Evolutionary conservation across 495 filamentous ascomycete genomes (phyloP), one percentile per base, ranked within the genome.

Genomic region (Penicillium lagena): DNA sequence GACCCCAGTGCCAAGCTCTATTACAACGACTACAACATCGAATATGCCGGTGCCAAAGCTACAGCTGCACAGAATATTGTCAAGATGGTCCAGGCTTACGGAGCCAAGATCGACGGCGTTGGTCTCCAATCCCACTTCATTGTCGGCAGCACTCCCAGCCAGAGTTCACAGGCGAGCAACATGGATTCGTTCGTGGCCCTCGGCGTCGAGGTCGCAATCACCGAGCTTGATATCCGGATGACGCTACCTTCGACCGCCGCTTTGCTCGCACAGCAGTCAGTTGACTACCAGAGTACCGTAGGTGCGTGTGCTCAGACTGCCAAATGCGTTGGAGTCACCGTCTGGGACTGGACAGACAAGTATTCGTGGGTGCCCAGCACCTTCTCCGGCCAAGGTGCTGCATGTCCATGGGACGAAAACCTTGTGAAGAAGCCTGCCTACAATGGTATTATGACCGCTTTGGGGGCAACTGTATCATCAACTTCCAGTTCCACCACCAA

Each of bases 21-120:
- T 69, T 82, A 85, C 68, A 87, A 87, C 64, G 66, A 74, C 49
- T 87, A 85, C 66, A 83, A 79, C 64, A 77, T 82, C 53, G 82
- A 85, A 57, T 67, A 55, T 5, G 63, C 68, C 7, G 68, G 73
- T 6, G 49, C 63, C 37, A 77, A 82, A 55, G 59, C 69, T 30
- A 66, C 64, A 0, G 74, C 55, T 6, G 70, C 68, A 4, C 60
- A 63, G 9, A 56, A 53, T 9, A 74, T 85, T 37, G 76, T 85
- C 42, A 67, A 76, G 46, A 54, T 73, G 17, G 54, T 86, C 14
- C 48, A 76, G 39, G 65, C 68, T 1, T 72, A 67, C 14, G 77
- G 75, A 0, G 70, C 70, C 27, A 72, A 72, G 39, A 80, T 86
- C 48, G 79, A 86, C 47, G 81, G 82, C 10, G 76, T 86, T 7